A percentile compares a stretch with the other conserved stretches of the same genome.
Conservation (phyloP, 2,329 filamentous ascomycete species). For the Ophiocordyceps camponoti-saundersi region DNA sequence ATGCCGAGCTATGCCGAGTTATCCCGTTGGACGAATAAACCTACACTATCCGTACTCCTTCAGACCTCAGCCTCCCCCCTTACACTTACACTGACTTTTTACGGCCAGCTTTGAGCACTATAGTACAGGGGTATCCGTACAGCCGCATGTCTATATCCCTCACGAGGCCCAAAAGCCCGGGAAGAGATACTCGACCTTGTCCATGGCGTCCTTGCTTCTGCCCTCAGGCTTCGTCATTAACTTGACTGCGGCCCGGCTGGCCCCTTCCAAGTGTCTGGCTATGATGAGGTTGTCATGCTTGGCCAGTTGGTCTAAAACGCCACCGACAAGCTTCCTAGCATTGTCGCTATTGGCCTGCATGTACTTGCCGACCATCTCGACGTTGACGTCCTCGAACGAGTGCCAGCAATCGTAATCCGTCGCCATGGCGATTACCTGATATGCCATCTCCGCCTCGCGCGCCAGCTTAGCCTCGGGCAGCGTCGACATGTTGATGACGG, state of each 20-base stretch:
- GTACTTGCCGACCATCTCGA: constrained; percentile 92
- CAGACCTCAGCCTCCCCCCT: too few species aligned
- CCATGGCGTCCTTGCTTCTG: constrained; percentile 54
- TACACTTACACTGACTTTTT: too few species aligned
- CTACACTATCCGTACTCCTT: too few species aligned
- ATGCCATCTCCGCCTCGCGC: constrained; percentile 86
- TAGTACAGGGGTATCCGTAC: too few species aligned
- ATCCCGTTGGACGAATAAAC: too few species aligned
- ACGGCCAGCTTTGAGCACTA: too few species aligned
- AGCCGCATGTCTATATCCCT: too few species aligned
- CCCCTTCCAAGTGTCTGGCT: constrained; percentile 68
- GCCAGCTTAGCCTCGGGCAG: constrained; percentile 93
- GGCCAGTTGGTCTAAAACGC: constrained; percentile 72
- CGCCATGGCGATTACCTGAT: constrained; percentile 98
- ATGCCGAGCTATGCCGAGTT: too few species aligned
- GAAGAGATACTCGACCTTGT: constrained; percentile 76
- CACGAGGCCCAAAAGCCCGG: constrained; percentile 48
- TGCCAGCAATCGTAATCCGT: constrained; percentile 99
- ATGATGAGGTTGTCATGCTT: constrained; percentile 59
- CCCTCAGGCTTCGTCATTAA: constrained; percentile 70
- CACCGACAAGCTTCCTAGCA: constrained; percentile 67
- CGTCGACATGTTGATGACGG: constrained; percentile 95
- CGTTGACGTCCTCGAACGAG: constrained; percentile 65
- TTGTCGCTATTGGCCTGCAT: constrained; percentile 91
- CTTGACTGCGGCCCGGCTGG: constrained; percentile 58